These are phyloP conservation scores for Geotrichum ghanense DNA, from an alignment of 805 yeast species.

Conservation along the genomic window DNA sequence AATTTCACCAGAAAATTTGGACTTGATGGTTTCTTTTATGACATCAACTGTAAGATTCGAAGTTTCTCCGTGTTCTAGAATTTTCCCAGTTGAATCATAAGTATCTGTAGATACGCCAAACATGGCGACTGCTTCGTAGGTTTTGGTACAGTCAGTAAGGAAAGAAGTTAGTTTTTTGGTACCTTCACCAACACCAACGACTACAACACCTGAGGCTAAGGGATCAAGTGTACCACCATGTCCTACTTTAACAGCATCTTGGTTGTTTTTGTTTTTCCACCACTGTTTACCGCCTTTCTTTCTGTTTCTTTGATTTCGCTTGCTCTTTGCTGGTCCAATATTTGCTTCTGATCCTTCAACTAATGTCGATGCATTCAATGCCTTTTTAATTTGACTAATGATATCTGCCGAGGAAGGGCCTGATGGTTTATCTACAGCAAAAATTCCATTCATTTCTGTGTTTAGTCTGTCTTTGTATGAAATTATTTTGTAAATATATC, in stretches of 20 bases:
- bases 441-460: constrained; percentile 77
- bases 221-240: constrained; percentile 99
- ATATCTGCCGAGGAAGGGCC: constrained; percentile 76
- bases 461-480: too few relatives aligned
- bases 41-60: constrained; percentile 45
- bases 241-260: constrained; percentile 73
- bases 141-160: constrained; percentile 62
- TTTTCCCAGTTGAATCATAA: constrained; percentile 85
- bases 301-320: constrained; percentile 35
- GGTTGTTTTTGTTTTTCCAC: constrained; percentile 39
- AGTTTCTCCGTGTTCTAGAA: constrained; percentile 45
- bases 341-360: constrained; percentile 31
- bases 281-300: constrained; percentile 23
- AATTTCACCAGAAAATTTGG: constrained; percentile 67
- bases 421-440: constrained; percentile 83
- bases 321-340: constrained; percentile 37
- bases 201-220: constrained; percentile 82
- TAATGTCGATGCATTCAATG: constrained; percentile 47
- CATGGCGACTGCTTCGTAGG: constrained; percentile 73
- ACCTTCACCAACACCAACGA: constrained; percentile 86
- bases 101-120: constrained; percentile 89
- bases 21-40: constrained; percentile 36
- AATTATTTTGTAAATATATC: too few relatives aligned
- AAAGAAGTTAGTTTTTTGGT: constrained; percentile 71
- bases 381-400: constrained; percentile 50